Evolutionary conservation across 116 monocot species (phyloP).

Genomic region (Thalassia testudinum): DNA sequence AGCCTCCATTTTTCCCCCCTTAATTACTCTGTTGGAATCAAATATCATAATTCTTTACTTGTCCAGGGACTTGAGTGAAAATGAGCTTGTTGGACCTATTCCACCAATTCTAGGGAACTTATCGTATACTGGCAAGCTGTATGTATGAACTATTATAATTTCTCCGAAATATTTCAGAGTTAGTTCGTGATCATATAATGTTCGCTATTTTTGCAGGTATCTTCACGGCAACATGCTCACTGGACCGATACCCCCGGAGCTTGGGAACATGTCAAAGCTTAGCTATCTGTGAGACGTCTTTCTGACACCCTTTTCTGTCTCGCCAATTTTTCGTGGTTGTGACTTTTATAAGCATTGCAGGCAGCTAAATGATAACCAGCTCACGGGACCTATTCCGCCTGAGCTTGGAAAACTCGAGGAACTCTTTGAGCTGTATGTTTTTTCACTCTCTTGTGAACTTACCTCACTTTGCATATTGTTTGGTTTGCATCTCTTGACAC

Average conservation of each 20-base stretch:
- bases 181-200: not conserved
- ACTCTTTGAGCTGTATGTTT: slow-evolving; percentile 75
- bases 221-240: slow-evolving; percentile 90
- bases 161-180: not conserved
- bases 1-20: too few species aligned
- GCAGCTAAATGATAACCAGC: slow-evolving; percentile 73
- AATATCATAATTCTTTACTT: not conserved
- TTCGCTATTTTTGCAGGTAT: slow-evolving; percentile 29
- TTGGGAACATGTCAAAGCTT: slow-evolving; percentile 91
- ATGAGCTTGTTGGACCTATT: slow-evolving; percentile 74
- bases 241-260: slow-evolving; percentile 78
- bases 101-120: slow-evolving; percentile 91
- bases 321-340: too few species aligned
- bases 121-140: slow-evolving; percentile 93
- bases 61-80: slow-evolving; percentile 90
- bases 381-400: slow-evolving; percentile 57
- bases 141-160: slow-evolving; percentile 7
- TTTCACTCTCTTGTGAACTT: not conserved
- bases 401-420: slow-evolving; percentile 89
- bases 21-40: too few species aligned
- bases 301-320: too few species aligned
- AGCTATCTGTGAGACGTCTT: slow-evolving; percentile 58
- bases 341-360: slow-evolving; percentile 12
- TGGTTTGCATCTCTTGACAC: not conserved
- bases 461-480: not conserved